These are phyloP conservation scores for Aspergillus heteromorphus DNA, from an alignment of 495 filamentous ascomycete species.

Conservation along the genomic window DNA sequence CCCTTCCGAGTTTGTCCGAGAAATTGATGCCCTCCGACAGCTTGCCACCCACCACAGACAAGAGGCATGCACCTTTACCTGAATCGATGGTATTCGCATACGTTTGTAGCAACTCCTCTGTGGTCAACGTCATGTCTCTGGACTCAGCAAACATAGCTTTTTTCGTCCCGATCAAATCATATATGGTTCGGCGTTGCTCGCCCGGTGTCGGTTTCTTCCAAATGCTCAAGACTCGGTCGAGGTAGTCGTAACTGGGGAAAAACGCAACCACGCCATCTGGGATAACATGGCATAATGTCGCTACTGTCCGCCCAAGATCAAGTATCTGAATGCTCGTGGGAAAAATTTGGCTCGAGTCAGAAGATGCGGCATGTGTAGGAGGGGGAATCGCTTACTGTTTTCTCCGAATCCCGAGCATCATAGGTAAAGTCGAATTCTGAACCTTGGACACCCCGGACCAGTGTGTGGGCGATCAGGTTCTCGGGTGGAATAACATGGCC, in stretches of 20 bases:
- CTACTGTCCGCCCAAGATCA: constrained; percentile 67
- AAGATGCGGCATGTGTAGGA: background rate
- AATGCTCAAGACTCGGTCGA: constrained; percentile 61
- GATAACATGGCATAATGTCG: constrained; percentile 65
- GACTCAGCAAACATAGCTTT: constrained; percentile 66
- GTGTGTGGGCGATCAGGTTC: constrained; percentile 70
- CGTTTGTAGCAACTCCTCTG: constrained; percentile 63
- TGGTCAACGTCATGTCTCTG: constrained; percentile 39
- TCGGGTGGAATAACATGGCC: constrained; percentile 86
- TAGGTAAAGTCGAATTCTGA: constrained; percentile 82
- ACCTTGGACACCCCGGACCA: constrained; percentile 48
- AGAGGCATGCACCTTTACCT: constrained; percentile 68
- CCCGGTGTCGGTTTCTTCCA: constrained; percentile 53
- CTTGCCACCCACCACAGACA: constrained; percentile 94
- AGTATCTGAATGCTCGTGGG: constrained; percentile 49
- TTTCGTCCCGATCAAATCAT: constrained; percentile 42
- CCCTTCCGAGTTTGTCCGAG: constrained; percentile 82
- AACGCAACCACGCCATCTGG: constrained; percentile 95
- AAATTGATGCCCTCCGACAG: constrained; percentile 98
- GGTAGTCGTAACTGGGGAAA: constrained; percentile 90
- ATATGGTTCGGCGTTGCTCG: constrained; percentile 24
- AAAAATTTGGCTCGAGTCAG: background rate
- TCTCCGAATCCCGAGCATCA: constrained; percentile 58
- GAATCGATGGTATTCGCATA: constrained; percentile 66
- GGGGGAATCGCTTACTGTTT: constrained; percentile 40